Percentiles rank a stretch among this genome's conserved stretches.
These are phyloP conservation scores for Elsinoe ampelina DNA, from an alignment of 2,329 filamentous ascomycete genomes.

Conservation along the genomic window DNA sequence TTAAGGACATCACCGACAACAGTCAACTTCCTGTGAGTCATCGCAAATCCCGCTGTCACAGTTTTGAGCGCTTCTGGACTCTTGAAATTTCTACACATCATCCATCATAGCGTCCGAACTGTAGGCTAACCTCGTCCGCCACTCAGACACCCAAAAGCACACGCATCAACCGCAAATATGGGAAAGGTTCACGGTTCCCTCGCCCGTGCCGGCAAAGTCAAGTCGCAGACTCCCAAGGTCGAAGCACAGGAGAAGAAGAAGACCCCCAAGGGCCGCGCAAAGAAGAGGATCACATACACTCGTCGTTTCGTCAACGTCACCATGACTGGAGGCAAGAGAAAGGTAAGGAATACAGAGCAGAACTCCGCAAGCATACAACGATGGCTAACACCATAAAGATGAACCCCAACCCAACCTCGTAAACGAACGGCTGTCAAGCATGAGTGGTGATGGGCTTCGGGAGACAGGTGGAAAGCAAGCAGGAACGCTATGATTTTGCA, in stretches of 20 bases:
- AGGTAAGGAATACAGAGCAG: slow-evolving; percentile 51
- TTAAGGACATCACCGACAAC: slow-evolving; percentile 15
- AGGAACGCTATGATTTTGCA: background rate
- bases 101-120: background rate
- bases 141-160: slow-evolving; percentile 13
- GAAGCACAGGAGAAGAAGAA: slow-evolving; percentile 93
- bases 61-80: background rate
- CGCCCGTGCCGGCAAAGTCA: slow-evolving; percentile 95
- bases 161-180: slow-evolving; percentile 51
- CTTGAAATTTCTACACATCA: slow-evolving; percentile 3
- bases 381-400: slow-evolving; percentile 44
- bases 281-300: slow-evolving; percentile 95
- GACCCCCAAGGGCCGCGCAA: slow-evolving; percentile 90
- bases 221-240: slow-evolving; percentile 90
- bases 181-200: slow-evolving; percentile 92
- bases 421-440: slow-evolving; percentile 25
- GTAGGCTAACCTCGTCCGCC: slow-evolving; percentile 12
- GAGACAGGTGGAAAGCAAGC: background rate
- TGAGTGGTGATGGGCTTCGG: background rate
- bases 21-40: slow-evolving; percentile 10
- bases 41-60: background rate
- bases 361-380: slow-evolving; percentile 26
- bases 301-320: slow-evolving; percentile 98
- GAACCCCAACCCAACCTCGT: slow-evolving; percentile 77
- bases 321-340: slow-evolving; percentile 95